Evolutionary conservation across 192 early-diverging fungal genomes (phyloP), one percentile per base, ranked within the genome.

Genomic region (Pilobolus umbonatus): DNA sequence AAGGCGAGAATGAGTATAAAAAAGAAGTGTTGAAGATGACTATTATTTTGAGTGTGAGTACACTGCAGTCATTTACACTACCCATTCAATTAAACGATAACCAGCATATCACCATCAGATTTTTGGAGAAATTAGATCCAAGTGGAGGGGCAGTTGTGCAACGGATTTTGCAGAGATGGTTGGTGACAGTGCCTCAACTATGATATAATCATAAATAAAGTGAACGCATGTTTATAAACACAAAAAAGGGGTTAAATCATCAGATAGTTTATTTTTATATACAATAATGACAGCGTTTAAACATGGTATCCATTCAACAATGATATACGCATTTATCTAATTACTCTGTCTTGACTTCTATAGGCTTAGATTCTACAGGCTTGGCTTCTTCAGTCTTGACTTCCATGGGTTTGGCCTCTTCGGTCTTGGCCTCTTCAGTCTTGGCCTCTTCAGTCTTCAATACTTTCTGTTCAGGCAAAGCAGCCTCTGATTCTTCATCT

Each of bases 101-200:
- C 44, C 3, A 42, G 29, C 19, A 11, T 14, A 26, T 69, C 7
- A 61, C 36, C 15, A 69, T 69, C 17, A 58, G 56, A 22, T 72
- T 72, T 19, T 55, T 72, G 42, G 70, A 72, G 28, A 72, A 72
- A 25, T 39, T 72, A 19, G 70, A 72, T 47, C 70, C 64, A 12
- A 35, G 45, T 36, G 70, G 70, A 17, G 64, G 61, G 11, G 64
- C 60, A 0, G 60, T 72, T 5, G 70, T 72, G 2, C 62, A 63
- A 26, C 54, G 65, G 14, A 72, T 72, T 24, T 14, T 72, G 1
- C 54, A 66, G 29, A 59, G 69, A 14, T 71, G 69, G 69, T 53
- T 69, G n/a, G 32, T 28, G 30, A 47, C 62, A 10, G 6, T 53
- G 7, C 31, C 51, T 14, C 19, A 28, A 36, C 11, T 7, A 14